phyloP scores from a whole-genome alignment of 208 protist genomes.

The Acanthamoeba culbertsoni region DNA sequence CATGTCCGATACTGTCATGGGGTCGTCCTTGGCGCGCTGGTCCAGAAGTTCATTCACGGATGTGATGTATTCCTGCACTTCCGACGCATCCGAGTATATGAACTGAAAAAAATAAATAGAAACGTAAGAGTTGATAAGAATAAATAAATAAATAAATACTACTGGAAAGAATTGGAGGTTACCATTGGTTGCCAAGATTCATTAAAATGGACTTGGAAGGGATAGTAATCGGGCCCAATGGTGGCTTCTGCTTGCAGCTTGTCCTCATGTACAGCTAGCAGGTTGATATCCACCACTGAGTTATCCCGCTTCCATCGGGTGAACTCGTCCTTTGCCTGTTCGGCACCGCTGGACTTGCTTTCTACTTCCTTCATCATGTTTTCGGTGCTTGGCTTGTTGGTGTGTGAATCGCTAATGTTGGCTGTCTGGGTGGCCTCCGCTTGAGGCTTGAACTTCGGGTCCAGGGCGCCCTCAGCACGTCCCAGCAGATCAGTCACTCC shows the following conservation, averaged over 20 bases:
- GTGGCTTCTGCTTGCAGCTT: not conserved
- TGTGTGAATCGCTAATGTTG: not conserved
- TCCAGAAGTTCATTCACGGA: not conserved
- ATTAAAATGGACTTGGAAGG: constrained; percentile 34
- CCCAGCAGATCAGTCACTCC: constrained; percentile 5
- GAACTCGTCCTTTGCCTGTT: not conserved
- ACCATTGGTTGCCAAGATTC: constrained; percentile 16
- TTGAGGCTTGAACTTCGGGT: not conserved
- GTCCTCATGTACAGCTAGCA: constrained; percentile 33
- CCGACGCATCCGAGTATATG: not conserved
- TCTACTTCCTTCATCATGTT: constrained; percentile 1
- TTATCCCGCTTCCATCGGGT: not conserved
- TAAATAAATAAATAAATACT: not conserved
- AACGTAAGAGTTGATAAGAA: not conserved
- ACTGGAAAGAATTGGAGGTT: not conserved
- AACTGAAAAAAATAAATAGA: not conserved
- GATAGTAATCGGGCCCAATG: constrained; percentile 10
- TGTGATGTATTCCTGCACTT: not conserved
- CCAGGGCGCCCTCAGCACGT: constrained; percentile 16
- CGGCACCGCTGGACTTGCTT: not conserved
- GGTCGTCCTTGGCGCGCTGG: not conserved
- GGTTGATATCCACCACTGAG: not conserved
- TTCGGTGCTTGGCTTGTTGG: not conserved
- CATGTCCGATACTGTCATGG: not conserved
- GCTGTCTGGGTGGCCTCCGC: not conserved